Conservation (phyloP, 306 rosid genomes). For the Castanea mollissima region DNA sequence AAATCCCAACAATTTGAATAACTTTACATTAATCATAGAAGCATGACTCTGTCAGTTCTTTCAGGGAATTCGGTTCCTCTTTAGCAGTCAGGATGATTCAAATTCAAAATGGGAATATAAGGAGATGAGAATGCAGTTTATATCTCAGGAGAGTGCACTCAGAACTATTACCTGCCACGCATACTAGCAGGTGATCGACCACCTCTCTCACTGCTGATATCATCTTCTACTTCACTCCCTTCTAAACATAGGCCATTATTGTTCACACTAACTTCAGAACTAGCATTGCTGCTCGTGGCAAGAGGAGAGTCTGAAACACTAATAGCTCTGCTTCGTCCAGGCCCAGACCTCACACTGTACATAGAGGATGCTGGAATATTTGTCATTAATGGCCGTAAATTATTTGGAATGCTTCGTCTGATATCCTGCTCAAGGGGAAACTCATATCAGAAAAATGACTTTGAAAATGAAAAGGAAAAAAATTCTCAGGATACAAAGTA, state of each 20-base stretch:
- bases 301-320: slow-evolving; percentile 88
- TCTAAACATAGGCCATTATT: slow-evolving; percentile 82
- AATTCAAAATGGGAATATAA: slow-evolving; percentile 16
- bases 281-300: slow-evolving; percentile 92
- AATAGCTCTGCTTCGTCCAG: slow-evolving; percentile 74
- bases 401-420: slow-evolving; percentile 86
- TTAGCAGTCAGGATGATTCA: slow-evolving; percentile 27
- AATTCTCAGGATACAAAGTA: neutral
- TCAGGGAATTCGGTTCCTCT: slow-evolving; percentile 29
- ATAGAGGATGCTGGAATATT: slow-evolving; percentile 95
- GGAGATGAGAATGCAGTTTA: slow-evolving; percentile 8
- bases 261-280: slow-evolving; percentile 93
- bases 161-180: slow-evolving; percentile 51
- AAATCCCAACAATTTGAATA: slow-evolving; percentile 37
- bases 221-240: slow-evolving; percentile 70
- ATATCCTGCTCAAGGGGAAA: slow-evolving; percentile 64
- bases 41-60: slow-evolving; percentile 46
- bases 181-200: slow-evolving; percentile 70
- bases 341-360: slow-evolving; percentile 91
- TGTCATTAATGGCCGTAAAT: slow-evolving; percentile 87
- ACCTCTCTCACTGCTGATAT: slow-evolving; percentile 71
- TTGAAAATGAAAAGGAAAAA: slow-evolving; percentile 9
- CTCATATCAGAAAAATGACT: slow-evolving; percentile 11
- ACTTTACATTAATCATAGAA: slow-evolving; percentile 51
- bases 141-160: slow-evolving; percentile 27